Percentiles rank a stretch among this genome's conserved stretches.
Conservation (phyloP, 2,329 filamentous ascomycete species). For the Phoma sp. region DNA sequence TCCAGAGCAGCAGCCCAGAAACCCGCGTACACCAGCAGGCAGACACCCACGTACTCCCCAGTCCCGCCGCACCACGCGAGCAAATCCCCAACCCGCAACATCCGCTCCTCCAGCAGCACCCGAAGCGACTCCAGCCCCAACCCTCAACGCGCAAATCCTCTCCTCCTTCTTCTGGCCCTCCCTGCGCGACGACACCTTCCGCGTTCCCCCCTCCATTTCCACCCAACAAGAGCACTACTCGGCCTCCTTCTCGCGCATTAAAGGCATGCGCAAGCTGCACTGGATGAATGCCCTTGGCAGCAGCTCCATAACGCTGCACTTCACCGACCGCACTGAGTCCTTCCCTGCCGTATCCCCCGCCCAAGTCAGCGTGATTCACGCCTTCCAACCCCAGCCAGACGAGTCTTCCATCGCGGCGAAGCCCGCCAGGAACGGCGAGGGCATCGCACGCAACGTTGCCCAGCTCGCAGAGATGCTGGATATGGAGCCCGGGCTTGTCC, state of each 20-base stretch:
- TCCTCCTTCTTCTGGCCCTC: conserved; percentile 94
- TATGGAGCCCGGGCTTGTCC: conserved; percentile 76
- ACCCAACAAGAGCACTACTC: conserved; percentile 74
- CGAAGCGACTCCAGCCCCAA: conserved; percentile 32
- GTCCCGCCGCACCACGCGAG: conserved; percentile 28
- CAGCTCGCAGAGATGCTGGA: conserved; percentile 62
- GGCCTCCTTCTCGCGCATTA: conserved; percentile 76
- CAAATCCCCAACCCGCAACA: conserved; percentile 17
- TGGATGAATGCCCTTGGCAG: conserved; percentile 86
- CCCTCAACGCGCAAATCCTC: conserved; percentile 80
- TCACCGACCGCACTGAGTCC: conserved; percentile 78
- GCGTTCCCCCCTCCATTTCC: conserved; percentile 64
- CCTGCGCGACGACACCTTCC: conserved; percentile 72
- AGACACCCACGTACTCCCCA: conserved; percentile 32
- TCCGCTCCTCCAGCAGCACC: conserved; percentile 18
- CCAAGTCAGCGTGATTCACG: conserved; percentile 86
- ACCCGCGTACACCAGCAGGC: conserved; percentile 29
- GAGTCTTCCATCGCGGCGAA: conserved; percentile 33
- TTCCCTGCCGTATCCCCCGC: conserved; percentile 81
- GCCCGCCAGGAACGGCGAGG: conserved; percentile 25
- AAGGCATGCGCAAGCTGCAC: conserved; percentile 81
- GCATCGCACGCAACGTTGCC: conserved; percentile 48
- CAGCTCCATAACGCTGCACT: conserved; percentile 78
- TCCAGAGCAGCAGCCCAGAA: conserved; percentile 21
- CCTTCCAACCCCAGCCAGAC: conserved; percentile 67